Conservation (phyloP, 345 rosid genomes). For the Eucalyptus melliodora region DNA sequence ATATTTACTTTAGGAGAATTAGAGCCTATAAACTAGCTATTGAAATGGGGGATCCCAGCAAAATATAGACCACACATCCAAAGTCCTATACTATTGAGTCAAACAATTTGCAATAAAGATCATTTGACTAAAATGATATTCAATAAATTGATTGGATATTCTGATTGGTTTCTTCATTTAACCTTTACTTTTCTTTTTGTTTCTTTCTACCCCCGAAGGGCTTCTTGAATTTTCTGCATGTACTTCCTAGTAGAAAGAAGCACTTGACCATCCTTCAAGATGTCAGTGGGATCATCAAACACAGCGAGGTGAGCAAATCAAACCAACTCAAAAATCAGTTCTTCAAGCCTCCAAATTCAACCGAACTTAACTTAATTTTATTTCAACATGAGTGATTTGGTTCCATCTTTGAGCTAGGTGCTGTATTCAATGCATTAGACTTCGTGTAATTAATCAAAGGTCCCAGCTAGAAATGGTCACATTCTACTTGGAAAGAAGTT, state of each 20-base stretch:
- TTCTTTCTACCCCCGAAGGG: not conserved
- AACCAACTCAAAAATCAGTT: not conserved
- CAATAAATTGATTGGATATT: not conserved
- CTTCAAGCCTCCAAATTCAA: not conserved
- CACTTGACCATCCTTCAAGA: constrained; percentile 14
- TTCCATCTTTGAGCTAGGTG: not conserved
- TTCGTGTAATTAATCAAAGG: not conserved
- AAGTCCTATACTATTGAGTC: not conserved
- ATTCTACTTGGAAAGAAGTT: not conserved
- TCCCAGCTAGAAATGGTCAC: not conserved
- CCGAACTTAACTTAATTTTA: not conserved
- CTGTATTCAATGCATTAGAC: not conserved
- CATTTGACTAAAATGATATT: not conserved
- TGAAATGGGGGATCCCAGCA: not conserved
- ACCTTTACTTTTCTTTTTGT: not conserved
- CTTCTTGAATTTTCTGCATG: not conserved
- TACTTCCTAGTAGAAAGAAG: constrained; percentile 18
- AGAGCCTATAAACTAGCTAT: not conserved
- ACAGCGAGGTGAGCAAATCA: constrained; percentile 14
- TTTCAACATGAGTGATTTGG: not conserved
- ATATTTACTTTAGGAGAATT: not conserved
- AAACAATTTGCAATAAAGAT: not conserved
- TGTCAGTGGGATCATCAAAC: constrained; percentile 48
- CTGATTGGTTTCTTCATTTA: not conserved
- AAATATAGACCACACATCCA: not conserved